Evolutionary conservation across 1,284 basidiomycete species (phyloP).

Genomic region (Sphagnurus paluster): DNA sequence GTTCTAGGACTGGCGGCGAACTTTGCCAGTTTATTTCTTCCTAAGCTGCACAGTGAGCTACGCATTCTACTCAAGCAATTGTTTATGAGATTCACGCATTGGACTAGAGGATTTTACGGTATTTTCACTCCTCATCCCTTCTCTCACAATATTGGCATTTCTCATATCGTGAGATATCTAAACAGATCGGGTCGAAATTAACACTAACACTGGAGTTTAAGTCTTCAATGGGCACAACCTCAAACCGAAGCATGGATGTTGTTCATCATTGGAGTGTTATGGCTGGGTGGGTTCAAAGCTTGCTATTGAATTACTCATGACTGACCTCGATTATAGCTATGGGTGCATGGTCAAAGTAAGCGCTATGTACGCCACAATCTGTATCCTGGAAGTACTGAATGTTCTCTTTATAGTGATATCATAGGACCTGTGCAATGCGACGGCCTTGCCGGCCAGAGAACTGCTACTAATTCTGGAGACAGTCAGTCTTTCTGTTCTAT

Average conservation of each 20-base stretch:
- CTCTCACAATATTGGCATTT: constrained; percentile 60
- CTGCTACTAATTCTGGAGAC: constrained; percentile 52
- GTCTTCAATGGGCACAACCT: constrained; percentile 69
- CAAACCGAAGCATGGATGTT: constrained; percentile 55
- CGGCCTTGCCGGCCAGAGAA: constrained; percentile 42
- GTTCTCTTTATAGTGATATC: constrained; percentile 52
- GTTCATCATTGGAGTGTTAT: constrained; percentile 58
- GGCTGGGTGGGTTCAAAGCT: constrained; percentile 55
- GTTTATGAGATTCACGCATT: background rate
- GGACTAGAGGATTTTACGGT: constrained; percentile 66
- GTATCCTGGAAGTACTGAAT: constrained; percentile 10
- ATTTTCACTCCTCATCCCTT: constrained; percentile 63
- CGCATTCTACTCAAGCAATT: background rate
- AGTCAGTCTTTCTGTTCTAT: constrained; percentile 40
- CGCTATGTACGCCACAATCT: constrained; percentile 7
- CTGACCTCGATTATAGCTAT: constrained; percentile 50
- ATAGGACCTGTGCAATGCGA: constrained; percentile 69
- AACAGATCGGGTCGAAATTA: constrained; percentile 1
- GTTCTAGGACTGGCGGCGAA: constrained; percentile 69
- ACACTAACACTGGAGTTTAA: constrained; percentile 27
- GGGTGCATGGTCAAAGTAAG: constrained; percentile 74
- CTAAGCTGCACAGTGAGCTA: constrained; percentile 57
- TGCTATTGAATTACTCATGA: background rate
- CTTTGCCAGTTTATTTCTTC: constrained; percentile 65
- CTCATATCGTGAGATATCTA: constrained; percentile 47